phyloP scores from a whole-genome alignment of 2,329 filamentous ascomycete species.

The Sarocladium brachiariae region DNA sequence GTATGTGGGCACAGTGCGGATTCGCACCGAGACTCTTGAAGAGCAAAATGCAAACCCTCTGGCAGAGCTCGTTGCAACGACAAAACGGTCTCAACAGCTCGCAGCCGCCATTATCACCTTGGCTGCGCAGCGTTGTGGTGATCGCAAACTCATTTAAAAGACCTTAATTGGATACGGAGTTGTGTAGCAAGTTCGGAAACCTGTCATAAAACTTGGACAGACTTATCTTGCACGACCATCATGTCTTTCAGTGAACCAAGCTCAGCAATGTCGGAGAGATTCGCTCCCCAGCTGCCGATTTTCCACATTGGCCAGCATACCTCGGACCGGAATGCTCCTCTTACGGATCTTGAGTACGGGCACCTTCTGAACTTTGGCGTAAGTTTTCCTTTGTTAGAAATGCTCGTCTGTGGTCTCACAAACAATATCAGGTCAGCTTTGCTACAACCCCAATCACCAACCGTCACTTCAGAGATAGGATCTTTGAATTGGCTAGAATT shows the following conservation, averaged over 20 bases:
- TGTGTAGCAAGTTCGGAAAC: too few species aligned
- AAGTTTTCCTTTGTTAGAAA: conserved; percentile 28
- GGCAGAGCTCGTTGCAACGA: neutral
- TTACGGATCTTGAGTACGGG: conserved; percentile 57
- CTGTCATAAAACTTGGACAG: too few species aligned
- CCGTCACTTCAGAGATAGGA: conserved; percentile 60
- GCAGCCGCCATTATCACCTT: too few species aligned
- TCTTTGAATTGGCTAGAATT: conserved; percentile 53
- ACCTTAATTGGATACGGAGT: too few species aligned
- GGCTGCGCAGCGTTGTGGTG: neutral
- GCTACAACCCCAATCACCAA: conserved; percentile 75
- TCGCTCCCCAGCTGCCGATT: conserved; percentile 26
- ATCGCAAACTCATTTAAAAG: neutral
- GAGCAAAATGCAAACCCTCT: conserved; percentile 2
- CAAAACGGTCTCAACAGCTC: neutral
- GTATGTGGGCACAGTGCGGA: conserved; percentile 8
- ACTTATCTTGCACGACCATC: neutral
- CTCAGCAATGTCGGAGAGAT: conserved; percentile 16
- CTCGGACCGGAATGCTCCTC: conserved; percentile 50
- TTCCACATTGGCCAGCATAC: conserved; percentile 75
- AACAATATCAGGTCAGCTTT: conserved; percentile 60
- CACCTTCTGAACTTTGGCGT: conserved; percentile 64
- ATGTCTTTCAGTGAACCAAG: neutral
- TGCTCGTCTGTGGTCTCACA: conserved; percentile 12
- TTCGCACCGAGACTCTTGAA: neutral